Percentiles rank a stretch among this genome's conserved stretches.
Conservation (phyloP, 129 eudicot species). For the Arctium lappa region DNA sequence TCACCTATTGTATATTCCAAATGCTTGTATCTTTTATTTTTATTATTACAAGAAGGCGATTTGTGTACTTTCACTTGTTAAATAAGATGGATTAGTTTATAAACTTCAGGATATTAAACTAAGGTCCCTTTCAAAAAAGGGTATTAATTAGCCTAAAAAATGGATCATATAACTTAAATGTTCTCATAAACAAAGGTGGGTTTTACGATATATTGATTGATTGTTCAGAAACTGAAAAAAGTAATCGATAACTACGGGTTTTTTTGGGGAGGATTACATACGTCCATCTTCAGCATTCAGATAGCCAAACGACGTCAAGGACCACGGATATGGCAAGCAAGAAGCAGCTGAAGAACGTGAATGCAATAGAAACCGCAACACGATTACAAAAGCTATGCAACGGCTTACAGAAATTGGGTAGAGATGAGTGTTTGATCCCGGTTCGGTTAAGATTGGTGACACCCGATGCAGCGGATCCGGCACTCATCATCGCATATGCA, state of each 20-base stretch:
- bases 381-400: slow-evolving; percentile 66
- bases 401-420: slow-evolving; percentile 88
- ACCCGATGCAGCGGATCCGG: slow-evolving; percentile 93
- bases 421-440: slow-evolving; percentile 73
- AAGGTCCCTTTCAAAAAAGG: background rate
- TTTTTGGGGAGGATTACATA: background rate
- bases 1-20: no score
- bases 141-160: background rate
- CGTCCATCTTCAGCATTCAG: slow-evolving; percentile 25
- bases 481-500: slow-evolving; percentile 80
- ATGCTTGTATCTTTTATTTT: no score
- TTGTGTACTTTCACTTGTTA: no score
- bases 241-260: no score
- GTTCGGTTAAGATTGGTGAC: slow-evolving; percentile 77
- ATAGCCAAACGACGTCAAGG: slow-evolving; percentile 74
- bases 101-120: background rate
- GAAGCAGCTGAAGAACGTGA: slow-evolving; percentile 74
- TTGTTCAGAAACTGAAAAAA: background rate
- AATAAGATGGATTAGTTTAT: background rate
- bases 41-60: no score
- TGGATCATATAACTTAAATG: background rate
- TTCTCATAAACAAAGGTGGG: no score
- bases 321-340: slow-evolving; percentile 58
- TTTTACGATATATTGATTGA: background rate
- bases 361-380: slow-evolving; percentile 69